phyloP scores from a whole-genome alignment of 768 basidiomycete species.

The Rhodotorula taiwanensis region DNA sequence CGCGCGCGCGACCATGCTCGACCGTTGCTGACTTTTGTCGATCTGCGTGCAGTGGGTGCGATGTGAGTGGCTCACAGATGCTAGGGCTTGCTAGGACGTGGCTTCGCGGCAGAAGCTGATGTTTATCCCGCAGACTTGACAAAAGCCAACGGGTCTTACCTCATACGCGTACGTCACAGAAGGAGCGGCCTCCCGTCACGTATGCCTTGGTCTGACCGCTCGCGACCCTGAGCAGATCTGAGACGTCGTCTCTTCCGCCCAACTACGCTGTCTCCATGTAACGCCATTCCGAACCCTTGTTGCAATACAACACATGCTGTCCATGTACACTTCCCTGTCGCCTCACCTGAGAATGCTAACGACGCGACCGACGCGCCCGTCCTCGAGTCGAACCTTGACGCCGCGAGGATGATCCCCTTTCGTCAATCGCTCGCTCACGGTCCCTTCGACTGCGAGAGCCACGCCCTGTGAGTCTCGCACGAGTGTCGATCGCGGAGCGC shows the following conservation, averaged over 20 bases:
- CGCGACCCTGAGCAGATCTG: too few species aligned
- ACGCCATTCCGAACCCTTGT: not conserved
- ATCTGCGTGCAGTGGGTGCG: constrained; percentile 19
- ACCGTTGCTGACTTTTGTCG: not conserved
- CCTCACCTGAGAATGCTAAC: constrained; percentile 6
- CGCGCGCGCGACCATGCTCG: too few species aligned
- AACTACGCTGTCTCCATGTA: too few species aligned
- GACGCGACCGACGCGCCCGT: constrained; percentile 30
- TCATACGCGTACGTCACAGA: constrained; percentile 13
- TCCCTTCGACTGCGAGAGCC: constrained; percentile 20
- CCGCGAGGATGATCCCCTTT: constrained; percentile 33
- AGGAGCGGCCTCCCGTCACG: not conserved
- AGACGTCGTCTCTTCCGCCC: not conserved
- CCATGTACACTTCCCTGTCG: not conserved
- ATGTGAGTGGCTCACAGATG: not conserved
- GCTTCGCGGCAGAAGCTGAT: too few species aligned
- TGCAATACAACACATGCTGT: not conserved
- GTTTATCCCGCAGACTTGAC: constrained; percentile 15
- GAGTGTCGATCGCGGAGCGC: too few species aligned
- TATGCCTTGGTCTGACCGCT: too few species aligned
- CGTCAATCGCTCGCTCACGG: constrained; percentile 21
- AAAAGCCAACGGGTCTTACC: constrained; percentile 26
- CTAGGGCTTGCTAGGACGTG: not conserved
- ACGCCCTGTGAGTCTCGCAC: too few species aligned
- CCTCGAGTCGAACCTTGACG: constrained; percentile 26